Evolutionary conservation across 164 flowering plant species (phyloP).

Genomic region (Liquidambar formosana): DNA sequence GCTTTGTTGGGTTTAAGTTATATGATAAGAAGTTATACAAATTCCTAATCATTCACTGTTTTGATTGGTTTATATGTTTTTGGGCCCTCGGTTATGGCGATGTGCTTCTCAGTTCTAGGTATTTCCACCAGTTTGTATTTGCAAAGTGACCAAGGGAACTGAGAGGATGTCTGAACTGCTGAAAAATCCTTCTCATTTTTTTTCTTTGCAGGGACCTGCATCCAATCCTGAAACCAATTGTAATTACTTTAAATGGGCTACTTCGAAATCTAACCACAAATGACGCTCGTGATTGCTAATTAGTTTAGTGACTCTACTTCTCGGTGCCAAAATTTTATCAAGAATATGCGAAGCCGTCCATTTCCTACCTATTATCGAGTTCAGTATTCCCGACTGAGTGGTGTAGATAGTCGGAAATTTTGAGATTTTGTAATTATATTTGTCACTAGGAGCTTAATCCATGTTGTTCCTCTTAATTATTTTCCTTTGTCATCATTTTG

Average conservation of each 20-base stretch:
- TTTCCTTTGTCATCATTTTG: too few relatives aligned
- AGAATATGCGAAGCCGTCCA: not conserved
- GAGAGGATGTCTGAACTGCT: not conserved
- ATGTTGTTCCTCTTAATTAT: not conserved
- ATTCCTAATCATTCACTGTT: not conserved
- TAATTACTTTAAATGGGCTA: conserved; percentile 83
- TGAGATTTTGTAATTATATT: not conserved
- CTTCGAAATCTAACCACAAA: conserved; percentile 48
- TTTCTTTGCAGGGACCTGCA: conserved; percentile 74
- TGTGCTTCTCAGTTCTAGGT: not conserved
- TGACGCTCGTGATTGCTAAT: conserved; percentile 4
- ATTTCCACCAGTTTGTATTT: not conserved
- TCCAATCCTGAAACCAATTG: conserved; percentile 93
- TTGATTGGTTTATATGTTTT: not conserved
- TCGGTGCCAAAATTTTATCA: not conserved
- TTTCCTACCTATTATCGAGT: not conserved
- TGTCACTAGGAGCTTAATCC: not conserved
- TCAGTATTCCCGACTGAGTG: too few relatives aligned
- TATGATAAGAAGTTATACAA: not conserved
- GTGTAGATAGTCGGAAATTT: not conserved
- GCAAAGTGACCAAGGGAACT: not conserved
- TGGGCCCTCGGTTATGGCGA: not conserved
- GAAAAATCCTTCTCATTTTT: not conserved
- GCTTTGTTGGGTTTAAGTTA: too few relatives aligned
- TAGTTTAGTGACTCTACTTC: not conserved